Conservation (phyloP, 164 flowering plant genomes). For the Akebia trifoliata region DNA sequence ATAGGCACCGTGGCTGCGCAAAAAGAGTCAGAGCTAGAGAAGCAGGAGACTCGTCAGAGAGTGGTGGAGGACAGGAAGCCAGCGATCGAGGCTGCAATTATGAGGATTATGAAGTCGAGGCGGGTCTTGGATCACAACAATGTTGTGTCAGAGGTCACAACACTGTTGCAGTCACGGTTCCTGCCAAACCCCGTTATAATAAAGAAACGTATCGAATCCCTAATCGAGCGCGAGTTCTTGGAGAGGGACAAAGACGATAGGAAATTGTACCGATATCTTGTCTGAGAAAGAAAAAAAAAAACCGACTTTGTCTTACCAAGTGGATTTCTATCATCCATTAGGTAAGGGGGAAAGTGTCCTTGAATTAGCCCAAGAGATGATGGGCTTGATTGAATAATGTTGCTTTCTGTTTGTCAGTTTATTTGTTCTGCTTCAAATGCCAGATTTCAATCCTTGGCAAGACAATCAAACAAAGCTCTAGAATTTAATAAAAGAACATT, state of each 20-base stretch:
- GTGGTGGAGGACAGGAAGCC: constrained; percentile 98
- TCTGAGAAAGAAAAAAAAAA: constrained; percentile 42
- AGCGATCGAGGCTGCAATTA: constrained; percentile 96
- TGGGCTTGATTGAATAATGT: too few species aligned
- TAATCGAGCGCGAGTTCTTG: constrained; percentile 91
- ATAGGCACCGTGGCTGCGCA: constrained; percentile 95
- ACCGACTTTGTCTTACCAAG: constrained; percentile 4
- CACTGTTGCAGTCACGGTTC: constrained; percentile 87
- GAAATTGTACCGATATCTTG: constrained; percentile 80
- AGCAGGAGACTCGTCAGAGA: constrained; percentile 88
- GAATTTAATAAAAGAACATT: too few species aligned
- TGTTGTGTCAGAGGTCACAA: constrained; percentile 85
- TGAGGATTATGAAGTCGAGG: constrained; percentile 91
- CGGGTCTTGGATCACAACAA: constrained; percentile 84
- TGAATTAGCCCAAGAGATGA: constrained; percentile 17
- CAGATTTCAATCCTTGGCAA: too few species aligned
- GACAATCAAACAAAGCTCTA: too few species aligned
- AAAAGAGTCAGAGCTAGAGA: constrained; percentile 94
- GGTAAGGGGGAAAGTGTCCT: constrained; percentile 19
- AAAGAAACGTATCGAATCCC: constrained; percentile 95
- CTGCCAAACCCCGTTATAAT: constrained; percentile 86
- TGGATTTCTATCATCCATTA: constrained; percentile 21
- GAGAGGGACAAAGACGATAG: constrained; percentile 85
- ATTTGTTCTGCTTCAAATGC: too few species aligned
- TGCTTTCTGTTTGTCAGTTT: too few species aligned